Conservation (phyloP, 768 basidiomycete genomes). For the Neoboletus brunneissimus region DNA sequence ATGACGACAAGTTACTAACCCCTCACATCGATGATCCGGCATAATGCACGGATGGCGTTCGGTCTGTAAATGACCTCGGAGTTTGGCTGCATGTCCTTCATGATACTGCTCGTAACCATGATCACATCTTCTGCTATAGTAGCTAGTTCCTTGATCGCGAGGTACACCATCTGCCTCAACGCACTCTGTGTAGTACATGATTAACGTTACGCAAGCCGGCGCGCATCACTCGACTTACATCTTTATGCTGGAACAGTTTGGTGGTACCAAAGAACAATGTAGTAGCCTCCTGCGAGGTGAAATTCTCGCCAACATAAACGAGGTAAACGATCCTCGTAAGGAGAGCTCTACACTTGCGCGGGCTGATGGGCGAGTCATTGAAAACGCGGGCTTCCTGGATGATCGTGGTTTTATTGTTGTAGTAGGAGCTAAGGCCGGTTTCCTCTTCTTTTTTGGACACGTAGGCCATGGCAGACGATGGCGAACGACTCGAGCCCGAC, state of each 20-base stretch:
- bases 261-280: conserved; percentile 98
- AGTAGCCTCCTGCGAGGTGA: conserved; percentile 94
- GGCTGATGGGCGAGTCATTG: conserved; percentile 99
- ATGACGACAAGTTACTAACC: conserved; percentile 36
- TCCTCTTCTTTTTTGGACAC: conserved; percentile 97
- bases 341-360: conserved; percentile 93
- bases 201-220: neutral
- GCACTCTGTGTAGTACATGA: conserved; percentile 60
- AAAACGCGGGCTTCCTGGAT: conserved; percentile 98
- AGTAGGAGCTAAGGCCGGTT: conserved; percentile 85
- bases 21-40: conserved; percentile 94
- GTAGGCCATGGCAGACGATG: conserved; percentile 65
- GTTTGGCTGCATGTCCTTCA: conserved; percentile 99
- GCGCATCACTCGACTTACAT: conserved; percentile 57
- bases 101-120: conserved; percentile 99
- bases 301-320: conserved; percentile 93
- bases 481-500: conserved; percentile 16
- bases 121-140: conserved; percentile 97
- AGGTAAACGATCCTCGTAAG: conserved; percentile 96
- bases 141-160: conserved; percentile 97
- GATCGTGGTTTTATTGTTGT: conserved; percentile 97
- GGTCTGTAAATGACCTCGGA: conserved; percentile 98
- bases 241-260: conserved; percentile 98
- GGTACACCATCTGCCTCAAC: conserved; percentile 95
- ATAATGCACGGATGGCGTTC: conserved; percentile 94